Percentiles rank a stretch among this genome's conserved stretches.
Conservation (phyloP, 495 filamentous ascomycete species). For the Bacidia gigantensis region DNA sequence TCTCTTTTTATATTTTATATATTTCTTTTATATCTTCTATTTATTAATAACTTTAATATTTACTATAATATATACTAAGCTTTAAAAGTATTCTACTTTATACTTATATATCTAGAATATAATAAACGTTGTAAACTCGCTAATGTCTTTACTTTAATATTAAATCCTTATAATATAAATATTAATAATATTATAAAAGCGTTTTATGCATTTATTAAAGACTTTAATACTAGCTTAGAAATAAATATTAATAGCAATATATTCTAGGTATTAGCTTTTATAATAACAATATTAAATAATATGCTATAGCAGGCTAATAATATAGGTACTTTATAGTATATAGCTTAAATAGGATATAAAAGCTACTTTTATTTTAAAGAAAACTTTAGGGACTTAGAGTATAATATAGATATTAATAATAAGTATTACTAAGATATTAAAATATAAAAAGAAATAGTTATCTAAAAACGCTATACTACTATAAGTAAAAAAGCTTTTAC, state of each 20-base stretch:
- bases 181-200: slow-evolving; percentile 6
- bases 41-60: slow-evolving; percentile 3
- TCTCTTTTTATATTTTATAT: neutral
- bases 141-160: slow-evolving; percentile 6
- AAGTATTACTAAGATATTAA: neutral
- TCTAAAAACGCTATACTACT: neutral
- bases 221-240: neutral
- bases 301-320: slow-evolving; percentile 5
- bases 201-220: slow-evolving; percentile 3
- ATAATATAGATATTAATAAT: neutral
- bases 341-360: neutral
- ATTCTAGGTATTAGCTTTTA: neutral
- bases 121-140: neutral
- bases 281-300: slow-evolving; percentile 2
- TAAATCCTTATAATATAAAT: slow-evolving; percentile 3
- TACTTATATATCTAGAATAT: slow-evolving; percentile 2
- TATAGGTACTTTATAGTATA: slow-evolving; percentile 7
- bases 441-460: neutral
- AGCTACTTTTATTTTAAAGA: slow-evolving; percentile 3
- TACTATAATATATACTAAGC: slow-evolving; percentile 5
- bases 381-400: neutral
- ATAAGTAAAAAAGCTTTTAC: neutral
- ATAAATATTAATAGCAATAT: slow-evolving; percentile 7
- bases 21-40: slow-evolving; percentile 2
- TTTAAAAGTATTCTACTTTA: slow-evolving; percentile 5